Evolutionary conservation across 2,329 filamentous ascomycete species (phyloP).

Genomic region (Seiridium cupressi): DNA sequence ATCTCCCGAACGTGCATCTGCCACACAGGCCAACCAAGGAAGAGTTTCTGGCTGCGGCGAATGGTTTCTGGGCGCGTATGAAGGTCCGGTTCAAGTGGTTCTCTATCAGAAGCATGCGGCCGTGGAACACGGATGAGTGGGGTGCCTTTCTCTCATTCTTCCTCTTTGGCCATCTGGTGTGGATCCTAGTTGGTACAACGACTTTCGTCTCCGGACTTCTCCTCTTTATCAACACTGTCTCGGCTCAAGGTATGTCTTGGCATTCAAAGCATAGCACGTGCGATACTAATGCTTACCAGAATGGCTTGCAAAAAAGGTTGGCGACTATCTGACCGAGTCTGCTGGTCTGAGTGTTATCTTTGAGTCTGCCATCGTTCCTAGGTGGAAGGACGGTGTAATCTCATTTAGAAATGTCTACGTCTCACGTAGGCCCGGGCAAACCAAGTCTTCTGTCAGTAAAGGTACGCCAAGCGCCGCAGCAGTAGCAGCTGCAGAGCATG

Average conservation of each 20-base stretch:
- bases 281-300: constrained; percentile 49
- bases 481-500: constrained; percentile 72
- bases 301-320: constrained; percentile 88
- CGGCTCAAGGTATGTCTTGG: constrained; percentile 73
- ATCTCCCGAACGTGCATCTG: constrained; percentile 47
- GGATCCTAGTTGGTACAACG: constrained; percentile 95
- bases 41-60: constrained; percentile 87
- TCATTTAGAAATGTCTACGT: constrained; percentile 97
- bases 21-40: constrained; percentile 91
- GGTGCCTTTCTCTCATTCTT: constrained; percentile 94
- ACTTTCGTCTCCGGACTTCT: constrained; percentile 95
- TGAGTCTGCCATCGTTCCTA: constrained; percentile 95
- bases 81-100: constrained; percentile 97
- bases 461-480: constrained; percentile 86
- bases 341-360: constrained; percentile 93
- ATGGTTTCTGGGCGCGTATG: constrained; percentile 85
- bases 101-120: constrained; percentile 87
- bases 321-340: constrained; percentile 92
- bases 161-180: constrained; percentile 86
- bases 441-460: constrained; percentile 81
- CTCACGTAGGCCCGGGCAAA: constrained; percentile 82
- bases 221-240: constrained; percentile 89
- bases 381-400: constrained; percentile 93
- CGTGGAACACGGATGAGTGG: constrained; percentile 96
- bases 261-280: not conserved